Percentiles rank a stretch among this genome's conserved stretches.
Evolutionary conservation across 345 rosid genomes (phyloP).

Genomic region (Corymbia maculata): DNA sequence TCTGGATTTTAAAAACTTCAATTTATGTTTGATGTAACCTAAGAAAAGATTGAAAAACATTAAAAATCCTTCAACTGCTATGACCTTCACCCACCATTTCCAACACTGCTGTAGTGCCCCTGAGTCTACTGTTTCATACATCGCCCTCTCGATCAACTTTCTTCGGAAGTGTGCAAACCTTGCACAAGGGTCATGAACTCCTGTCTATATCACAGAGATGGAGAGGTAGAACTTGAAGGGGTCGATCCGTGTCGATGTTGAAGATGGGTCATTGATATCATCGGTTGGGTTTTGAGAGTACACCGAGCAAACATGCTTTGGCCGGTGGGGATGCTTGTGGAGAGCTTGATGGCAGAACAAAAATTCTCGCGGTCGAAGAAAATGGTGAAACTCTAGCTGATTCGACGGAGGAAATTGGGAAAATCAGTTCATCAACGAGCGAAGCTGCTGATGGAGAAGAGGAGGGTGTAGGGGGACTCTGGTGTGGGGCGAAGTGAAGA

Average conservation of each 20-base stretch:
- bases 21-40: not conserved
- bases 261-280: not conserved
- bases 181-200: no score
- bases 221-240: not conserved
- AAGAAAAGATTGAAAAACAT: not conserved
- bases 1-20: not conserved
- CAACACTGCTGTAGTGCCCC: not conserved
- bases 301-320: not conserved
- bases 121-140: not conserved
- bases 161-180: not conserved
- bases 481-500: no score
- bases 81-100: not conserved
- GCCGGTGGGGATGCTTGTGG: no score
- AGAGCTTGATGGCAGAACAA: no score
- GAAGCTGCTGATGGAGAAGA: no score
- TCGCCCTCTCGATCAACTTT: not conserved
- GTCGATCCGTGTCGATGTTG: not conserved
- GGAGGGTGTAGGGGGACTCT: no score
- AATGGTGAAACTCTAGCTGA: no score
- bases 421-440: no score
- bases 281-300: not conserved
- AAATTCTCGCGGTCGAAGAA: no score
- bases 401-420: no score
- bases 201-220: no score
- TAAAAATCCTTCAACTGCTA: not conserved